phyloP scores from a whole-genome alignment of 2,329 filamentous ascomycete genomes.

The Pseudogymnoascus sp. region DNA sequence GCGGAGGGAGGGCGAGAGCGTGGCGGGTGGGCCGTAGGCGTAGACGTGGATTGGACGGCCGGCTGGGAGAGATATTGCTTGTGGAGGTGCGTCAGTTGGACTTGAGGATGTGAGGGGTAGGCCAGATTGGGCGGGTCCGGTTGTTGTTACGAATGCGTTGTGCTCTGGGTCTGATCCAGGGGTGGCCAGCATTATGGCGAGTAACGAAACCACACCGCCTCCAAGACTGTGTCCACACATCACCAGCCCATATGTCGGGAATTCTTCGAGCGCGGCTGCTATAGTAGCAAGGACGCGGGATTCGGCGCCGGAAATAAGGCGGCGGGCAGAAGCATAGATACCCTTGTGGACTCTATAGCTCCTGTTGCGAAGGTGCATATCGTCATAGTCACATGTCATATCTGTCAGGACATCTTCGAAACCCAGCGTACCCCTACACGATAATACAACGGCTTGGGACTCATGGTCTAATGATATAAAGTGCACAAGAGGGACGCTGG shows the following conservation, averaged over 20 bases:
- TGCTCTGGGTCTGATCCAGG: conserved; percentile 37
- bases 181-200: conserved; percentile 46
- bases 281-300: conserved; percentile 45
- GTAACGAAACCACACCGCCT: conserved; percentile 45
- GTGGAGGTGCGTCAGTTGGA: conserved; percentile 6
- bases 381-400: conserved; percentile 49
- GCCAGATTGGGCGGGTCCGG: conserved; percentile 40
- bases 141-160: conserved; percentile 46
- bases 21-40: conserved; percentile 67
- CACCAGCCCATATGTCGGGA: conserved; percentile 47
- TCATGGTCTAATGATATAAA: conserved; percentile 50
- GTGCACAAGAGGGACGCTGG: conserved; percentile 47
- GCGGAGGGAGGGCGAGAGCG: conserved; percentile 62
- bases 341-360: conserved; percentile 49
- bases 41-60: conserved; percentile 71
- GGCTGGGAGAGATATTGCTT: conserved; percentile 48
- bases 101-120: conserved; percentile 42
- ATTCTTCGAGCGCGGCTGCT: conserved; percentile 44
- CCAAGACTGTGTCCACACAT: conserved; percentile 48
- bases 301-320: conserved; percentile 41
- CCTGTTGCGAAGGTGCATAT: conserved; percentile 39
- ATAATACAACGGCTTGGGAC: conserved; percentile 47
- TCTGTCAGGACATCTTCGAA: conserved; percentile 51
- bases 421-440: conserved; percentile 46
- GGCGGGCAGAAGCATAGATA: conserved; percentile 45